Evolutionary conservation across 2,329 filamentous ascomycete genomes (phyloP), one percentile per base, ranked within the genome.

Genomic region (Coniochaeta prunicola): DNA sequence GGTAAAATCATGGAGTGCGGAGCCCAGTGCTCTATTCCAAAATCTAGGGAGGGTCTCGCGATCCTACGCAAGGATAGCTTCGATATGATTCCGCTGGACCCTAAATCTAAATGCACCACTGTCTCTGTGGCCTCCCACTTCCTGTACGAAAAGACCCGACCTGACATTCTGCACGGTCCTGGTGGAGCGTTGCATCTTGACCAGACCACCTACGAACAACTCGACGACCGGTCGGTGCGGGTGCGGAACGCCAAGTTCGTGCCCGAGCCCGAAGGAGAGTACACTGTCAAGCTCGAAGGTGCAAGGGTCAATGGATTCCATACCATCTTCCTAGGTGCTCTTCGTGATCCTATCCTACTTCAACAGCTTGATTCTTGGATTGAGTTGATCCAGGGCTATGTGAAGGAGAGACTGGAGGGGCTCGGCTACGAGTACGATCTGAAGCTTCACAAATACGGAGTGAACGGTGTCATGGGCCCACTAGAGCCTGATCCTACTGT

Each of bases 1-100:
- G 81, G 80, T 9, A 82, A 84, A 68, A 78, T 83, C 10, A 71
- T 83, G 67, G 80, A 83, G 62, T 83, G 80, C 21, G 80, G 79
- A 1, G 73, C 77, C 0, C 62, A 71, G 0, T 83, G 80, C 62
- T 74, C 78, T 0, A 65, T 70, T 0, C 80, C 80, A 0, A 83
- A 82, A 59, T 73, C 73, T 0, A 66, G 67, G 3, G 75, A 73
- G 5, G 75, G 73, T 4, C 64, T 75, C 0, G 74, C 77, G 0
- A 77, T 73, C 0, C 62, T 80, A 0, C 75, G 74, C 1, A 34
- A 58, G 0, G 66, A 75, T 17, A 76, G 78, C 0, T 84, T 84
- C 58, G 78, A 82, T 48, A 69, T 83, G 3, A 64, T 65, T 2
- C 79, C 80, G 0, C 64, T 76, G 0, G 68, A 71, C 5, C 70